These are phyloP conservation scores for Pythium guiyangense DNA, from an alignment of 352 stramenopile genomes.

Conservation along the genomic window DNA sequence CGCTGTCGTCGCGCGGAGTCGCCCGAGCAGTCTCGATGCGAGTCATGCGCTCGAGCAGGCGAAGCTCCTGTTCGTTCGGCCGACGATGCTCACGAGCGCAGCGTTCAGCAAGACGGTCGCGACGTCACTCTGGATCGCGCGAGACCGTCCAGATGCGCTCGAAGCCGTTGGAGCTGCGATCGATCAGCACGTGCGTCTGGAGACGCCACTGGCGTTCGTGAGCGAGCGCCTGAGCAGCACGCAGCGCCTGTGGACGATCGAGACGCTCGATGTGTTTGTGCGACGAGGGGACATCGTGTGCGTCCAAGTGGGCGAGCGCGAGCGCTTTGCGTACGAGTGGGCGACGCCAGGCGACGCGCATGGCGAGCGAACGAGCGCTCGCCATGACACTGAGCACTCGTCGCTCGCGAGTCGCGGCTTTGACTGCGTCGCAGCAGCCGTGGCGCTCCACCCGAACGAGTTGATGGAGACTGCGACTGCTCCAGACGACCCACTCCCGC, in stretches of 20 bases:
- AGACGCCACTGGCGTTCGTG: too few relatives aligned
- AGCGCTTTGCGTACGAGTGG: conserved; percentile 15
- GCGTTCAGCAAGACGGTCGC: neutral
- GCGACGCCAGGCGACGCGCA: neutral
- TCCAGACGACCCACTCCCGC: conserved; percentile 8
- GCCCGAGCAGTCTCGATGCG: conserved; percentile 7
- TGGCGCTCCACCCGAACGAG: conserved; percentile 4
- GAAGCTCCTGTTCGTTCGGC: conserved; percentile 10
- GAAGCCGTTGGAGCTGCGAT: neutral
- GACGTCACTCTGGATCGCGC: conserved; percentile 14
- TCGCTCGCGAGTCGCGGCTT: neutral
- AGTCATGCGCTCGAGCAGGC: conserved; percentile 14
- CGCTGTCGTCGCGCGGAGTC: conserved; percentile 10
- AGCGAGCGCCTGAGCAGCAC: too few relatives aligned
- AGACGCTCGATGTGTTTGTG: conserved; percentile 4
- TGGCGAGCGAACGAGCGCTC: neutral
- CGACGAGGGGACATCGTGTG: conserved; percentile 6
- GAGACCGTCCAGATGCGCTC: conserved; percentile 10
- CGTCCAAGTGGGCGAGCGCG: conserved; percentile 1
- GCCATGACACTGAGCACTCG: neutral
- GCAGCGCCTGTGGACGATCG: conserved; percentile 3
- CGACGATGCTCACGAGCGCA: conserved; percentile 5
- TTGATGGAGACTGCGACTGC: conserved; percentile 5
- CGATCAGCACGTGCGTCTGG: neutral
- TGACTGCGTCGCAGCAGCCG: conserved; percentile 3